These are phyloP conservation scores for Dichomitus squalens DNA, from an alignment of 1,284 basidiomycete genomes.

Conservation along the genomic window DNA sequence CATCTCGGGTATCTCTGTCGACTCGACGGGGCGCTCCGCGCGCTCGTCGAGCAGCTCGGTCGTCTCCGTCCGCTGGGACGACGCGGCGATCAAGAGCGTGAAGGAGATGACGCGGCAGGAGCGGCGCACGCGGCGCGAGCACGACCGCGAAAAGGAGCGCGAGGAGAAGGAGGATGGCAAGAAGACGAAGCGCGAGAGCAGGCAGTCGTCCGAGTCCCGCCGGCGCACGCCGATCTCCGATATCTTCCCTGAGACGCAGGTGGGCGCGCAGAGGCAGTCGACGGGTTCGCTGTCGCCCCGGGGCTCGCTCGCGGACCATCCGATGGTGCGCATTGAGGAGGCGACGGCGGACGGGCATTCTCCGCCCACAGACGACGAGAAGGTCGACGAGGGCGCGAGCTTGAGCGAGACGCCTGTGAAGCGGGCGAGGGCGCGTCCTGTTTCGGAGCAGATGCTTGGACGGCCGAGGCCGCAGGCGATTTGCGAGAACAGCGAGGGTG, in stretches of 20 bases:
- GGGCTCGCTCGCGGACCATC: constrained; percentile 24
- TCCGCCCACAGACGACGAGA: constrained; percentile 28
- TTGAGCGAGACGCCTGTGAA: constrained; percentile 50
- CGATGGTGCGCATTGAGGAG: constrained; percentile 52
- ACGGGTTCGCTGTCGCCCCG: constrained; percentile 18
- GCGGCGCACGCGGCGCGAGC: constrained; percentile 32
- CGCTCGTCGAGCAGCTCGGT: constrained; percentile 52
- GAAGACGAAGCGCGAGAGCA: constrained; percentile 28
- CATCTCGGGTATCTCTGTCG: constrained; percentile 47
- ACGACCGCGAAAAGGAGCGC: constrained; percentile 14
- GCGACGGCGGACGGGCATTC: constrained; percentile 55
- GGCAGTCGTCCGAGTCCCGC: constrained; percentile 31
- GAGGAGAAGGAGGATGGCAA: constrained; percentile 17
- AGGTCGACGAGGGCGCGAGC: constrained; percentile 11
- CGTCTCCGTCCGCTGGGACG: constrained; percentile 65
- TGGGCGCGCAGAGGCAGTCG: constrained; percentile 6
- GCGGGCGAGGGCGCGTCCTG: constrained; percentile 52
- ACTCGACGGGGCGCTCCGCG: constrained; percentile 26
- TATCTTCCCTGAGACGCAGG: constrained; percentile 36
- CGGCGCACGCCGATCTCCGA: constrained; percentile 33
- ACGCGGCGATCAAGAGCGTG: constrained; percentile 56
- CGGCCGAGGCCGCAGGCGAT: constrained; percentile 50
- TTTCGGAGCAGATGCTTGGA: constrained; percentile 66
- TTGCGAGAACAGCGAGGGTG: constrained; percentile 55
- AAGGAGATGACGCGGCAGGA: constrained; percentile 54